Evolutionary conservation across 805 yeast genomes (phyloP), one percentile per base, ranked within the genome.

Genomic region (Cyberlindnera veronae): DNA sequence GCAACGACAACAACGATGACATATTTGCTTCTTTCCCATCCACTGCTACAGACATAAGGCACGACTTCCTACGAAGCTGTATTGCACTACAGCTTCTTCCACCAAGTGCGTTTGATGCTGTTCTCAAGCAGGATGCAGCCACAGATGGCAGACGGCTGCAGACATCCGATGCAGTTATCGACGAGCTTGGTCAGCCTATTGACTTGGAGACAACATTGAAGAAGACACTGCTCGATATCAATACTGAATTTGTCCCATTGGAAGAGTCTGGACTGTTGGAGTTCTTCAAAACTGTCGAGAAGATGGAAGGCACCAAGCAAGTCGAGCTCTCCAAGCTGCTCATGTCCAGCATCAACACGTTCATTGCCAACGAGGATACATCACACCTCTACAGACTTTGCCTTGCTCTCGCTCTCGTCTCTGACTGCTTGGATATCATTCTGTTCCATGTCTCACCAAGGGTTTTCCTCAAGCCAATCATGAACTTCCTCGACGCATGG

Each of bases 261-360:
- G 73, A 81, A 33, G 79, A 74, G 42, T 76, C 86, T 8, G 67
- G 74, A 36, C 55, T 84, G 57, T 40, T 69, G 45, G 67, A 72
- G 51, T 61, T 83, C 62, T 42, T 84, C 44, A 53, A 58, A 41
- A 50, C 69, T 57, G 63, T 83, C 63, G 61, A 63, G 14, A 60
- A 60, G 45, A 53, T 77, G 61, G 61, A 80, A 46, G 65, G 73
- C 36, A 49, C 72, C 37, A 55, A 72, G 54, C 70, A 75, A 66
- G 51, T 70, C 62, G 58, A 72, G 53, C 50, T 73, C 47, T 53
- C 82, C 48, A 34, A 64, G 3, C 50, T 63, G 1, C 48, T 74
- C 2, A 34, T 60, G 3, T 41, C 50, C 4, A 51, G 69, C 2
- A 46, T 74, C 3, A 29, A 51, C 0, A 56, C 62, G 1, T 66